phyloP scores from a whole-genome alignment of 2,329 filamentous ascomycete species.

The Neurospora crassa region DNA sequence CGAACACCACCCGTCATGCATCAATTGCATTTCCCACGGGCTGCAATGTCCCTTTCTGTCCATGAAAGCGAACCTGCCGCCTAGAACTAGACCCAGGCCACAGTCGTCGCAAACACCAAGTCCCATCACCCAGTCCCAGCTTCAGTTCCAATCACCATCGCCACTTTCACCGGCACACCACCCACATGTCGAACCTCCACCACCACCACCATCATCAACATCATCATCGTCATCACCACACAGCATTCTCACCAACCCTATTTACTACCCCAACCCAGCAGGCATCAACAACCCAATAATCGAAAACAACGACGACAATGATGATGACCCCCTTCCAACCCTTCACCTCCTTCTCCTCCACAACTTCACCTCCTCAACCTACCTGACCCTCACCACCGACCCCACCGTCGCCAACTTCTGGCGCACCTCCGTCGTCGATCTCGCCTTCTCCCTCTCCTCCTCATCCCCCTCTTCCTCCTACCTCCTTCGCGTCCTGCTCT shows the following conservation, averaged over 20 bases:
- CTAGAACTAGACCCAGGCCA: background rate
- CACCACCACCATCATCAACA: too few species aligned
- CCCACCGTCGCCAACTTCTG: constrained; percentile 34
- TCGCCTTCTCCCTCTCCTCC: constrained; percentile 27
- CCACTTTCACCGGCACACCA: background rate
- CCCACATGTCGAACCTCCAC: background rate
- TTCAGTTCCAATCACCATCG: background rate
- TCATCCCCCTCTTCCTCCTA: constrained; percentile 25
- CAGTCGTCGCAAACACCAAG: background rate
- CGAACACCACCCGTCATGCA: constrained; percentile 28
- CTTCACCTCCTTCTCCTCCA: constrained; percentile 43
- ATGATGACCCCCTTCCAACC: constrained; percentile 22
- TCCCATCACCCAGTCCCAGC: background rate
- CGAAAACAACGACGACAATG: constrained; percentile 2
- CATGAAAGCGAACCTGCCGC: background rate
- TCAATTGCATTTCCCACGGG: constrained; percentile 31
- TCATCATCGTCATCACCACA: background rate
- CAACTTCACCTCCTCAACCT: constrained; percentile 40
- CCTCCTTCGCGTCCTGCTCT: constrained; percentile 38
- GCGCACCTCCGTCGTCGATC: constrained; percentile 35
- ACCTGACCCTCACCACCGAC: constrained; percentile 34
- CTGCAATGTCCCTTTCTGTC: constrained; percentile 28
- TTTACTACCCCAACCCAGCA: constrained; percentile 4
- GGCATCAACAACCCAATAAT: constrained; percentile 7
- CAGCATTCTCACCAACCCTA: background rate